Base-by-base conservation (phyloP, 306 rosid species). In the Castanopsis chinensis region DNA sequence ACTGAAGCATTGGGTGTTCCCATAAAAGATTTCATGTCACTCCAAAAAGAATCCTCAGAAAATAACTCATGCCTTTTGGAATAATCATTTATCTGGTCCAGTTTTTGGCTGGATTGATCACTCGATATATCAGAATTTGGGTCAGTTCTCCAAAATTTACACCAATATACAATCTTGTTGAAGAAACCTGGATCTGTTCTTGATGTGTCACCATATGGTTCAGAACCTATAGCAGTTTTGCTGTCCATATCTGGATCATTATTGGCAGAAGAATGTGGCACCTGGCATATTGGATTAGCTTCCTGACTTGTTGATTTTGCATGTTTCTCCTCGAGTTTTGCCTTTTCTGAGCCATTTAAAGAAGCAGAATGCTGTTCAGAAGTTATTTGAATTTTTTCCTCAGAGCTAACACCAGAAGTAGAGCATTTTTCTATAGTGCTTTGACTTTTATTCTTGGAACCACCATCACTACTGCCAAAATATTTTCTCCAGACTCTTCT, bases 11-110 rank as follows among this genome's bases (percentile, higher is more conserved):
- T 83, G 80, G 88, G 78, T 14, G 92, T 73, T 78, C 45, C 80
- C 80, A 91, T 58, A 82, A 90, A 93, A 74, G 90, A 84, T 84
- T 90, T 84, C 84, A 93, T 49, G 61, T 83, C 89, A 79, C 71
- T 78, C 99, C 98, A 91, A 86, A 95, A 91, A 64, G 89, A 88
- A 76, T 23, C 74, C 14, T 63, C 61, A 23, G 88, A 88, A 85
- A 91, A 86, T 61, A 91, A 90, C 83, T 64, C 83, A 23, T 73
- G 80, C 74, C 82, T 85, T 75, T 41, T 78, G 37, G 83, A 71
- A 55, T 58, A 67, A 69, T 32, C 41, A 17, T 28, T 74, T 59
- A 64, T 79, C 72, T 63, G 80, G 75, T 78, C 81, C 51, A 18
- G 43, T 80, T 68, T 76, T 64, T 82, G 81, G 32, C 52, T 45